These are phyloP conservation scores for Botrytis squamosa DNA, from an alignment of 2,329 filamentous ascomycete genomes.

Conservation along the genomic window DNA sequence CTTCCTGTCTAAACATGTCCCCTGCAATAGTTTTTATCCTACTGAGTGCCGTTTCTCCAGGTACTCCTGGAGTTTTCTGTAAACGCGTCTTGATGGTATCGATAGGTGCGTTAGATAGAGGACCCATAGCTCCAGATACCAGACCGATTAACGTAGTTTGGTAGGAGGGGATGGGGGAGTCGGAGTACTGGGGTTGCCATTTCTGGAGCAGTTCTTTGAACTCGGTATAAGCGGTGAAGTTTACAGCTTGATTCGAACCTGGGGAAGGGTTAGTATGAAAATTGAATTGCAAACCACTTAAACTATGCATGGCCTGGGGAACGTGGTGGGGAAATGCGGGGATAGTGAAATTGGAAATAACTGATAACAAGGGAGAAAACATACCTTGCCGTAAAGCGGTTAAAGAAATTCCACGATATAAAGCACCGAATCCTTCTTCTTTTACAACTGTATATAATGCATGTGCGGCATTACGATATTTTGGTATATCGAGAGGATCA, in stretches of 20 bases:
- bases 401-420: conserved; percentile 91
- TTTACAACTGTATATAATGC: conserved; percentile 81
- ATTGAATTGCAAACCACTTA: neutral
- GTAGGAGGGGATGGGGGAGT: conserved; percentile 71
- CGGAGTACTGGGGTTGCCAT: conserved; percentile 67
- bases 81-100: conserved; percentile 98
- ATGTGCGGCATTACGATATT: conserved; percentile 92
- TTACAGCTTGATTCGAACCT: conserved; percentile 85
- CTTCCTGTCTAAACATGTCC: conserved; percentile 93
- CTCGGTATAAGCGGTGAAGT: conserved; percentile 97
- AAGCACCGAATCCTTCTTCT: conserved; percentile 82
- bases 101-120: conserved; percentile 93
- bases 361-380: neutral
- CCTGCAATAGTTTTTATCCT: conserved; percentile 75
- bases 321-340: neutral
- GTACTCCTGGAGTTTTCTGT: conserved; percentile 82
- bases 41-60: conserved; percentile 75
- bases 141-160: conserved; percentile 88
- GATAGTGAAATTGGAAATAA: neutral
- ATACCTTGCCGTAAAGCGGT: conserved; percentile 90
- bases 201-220: conserved; percentile 77
- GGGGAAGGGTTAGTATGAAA: neutral
- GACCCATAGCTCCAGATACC: conserved; percentile 90
- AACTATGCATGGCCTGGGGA: neutral
- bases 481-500: conserved; percentile 91